Conservation (phyloP, 768 basidiomycete species). For the Lactarius trivialis region DNA sequence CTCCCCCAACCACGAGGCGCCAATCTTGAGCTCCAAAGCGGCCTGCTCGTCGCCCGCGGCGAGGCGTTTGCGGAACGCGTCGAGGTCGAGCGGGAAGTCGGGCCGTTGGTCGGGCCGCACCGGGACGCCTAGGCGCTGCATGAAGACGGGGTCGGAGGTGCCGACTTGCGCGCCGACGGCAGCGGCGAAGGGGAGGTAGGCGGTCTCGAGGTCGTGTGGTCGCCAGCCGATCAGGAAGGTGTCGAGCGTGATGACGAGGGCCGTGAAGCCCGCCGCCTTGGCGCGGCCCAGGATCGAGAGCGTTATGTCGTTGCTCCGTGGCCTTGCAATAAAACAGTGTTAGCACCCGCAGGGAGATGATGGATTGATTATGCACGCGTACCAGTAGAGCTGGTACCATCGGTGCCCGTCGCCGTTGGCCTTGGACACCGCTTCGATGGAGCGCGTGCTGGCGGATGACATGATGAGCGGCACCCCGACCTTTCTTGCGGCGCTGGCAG, state of each 20-base stretch:
- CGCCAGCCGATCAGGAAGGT: slow-evolving; percentile 71
- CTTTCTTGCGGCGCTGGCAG: slow-evolving; percentile 56
- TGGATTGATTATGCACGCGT: background rate
- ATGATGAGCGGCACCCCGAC: slow-evolving; percentile 65
- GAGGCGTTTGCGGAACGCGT: slow-evolving; percentile 37
- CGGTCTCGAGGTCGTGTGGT: slow-evolving; percentile 60
- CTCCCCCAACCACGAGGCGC: slow-evolving; percentile 57
- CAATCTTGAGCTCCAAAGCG: slow-evolving; percentile 39
- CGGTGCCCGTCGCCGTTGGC: slow-evolving; percentile 63
- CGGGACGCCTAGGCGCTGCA: slow-evolving; percentile 47
- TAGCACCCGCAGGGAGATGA: background rate
- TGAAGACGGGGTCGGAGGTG: slow-evolving; percentile 71
- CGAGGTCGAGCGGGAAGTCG: slow-evolving; percentile 55
- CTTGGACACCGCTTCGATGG: slow-evolving; percentile 70
- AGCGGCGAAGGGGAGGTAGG: slow-evolving; percentile 61
- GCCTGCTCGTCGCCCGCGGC: slow-evolving; percentile 43
- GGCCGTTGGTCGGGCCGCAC: slow-evolving; percentile 38
- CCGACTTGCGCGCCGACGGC: slow-evolving; percentile 64
- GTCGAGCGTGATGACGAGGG: slow-evolving; percentile 76
- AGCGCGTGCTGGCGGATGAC: slow-evolving; percentile 65
- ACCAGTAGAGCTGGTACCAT: slow-evolving; percentile 86
- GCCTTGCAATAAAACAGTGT: slow-evolving; percentile 44
- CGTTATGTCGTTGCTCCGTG: slow-evolving; percentile 50
- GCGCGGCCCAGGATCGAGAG: slow-evolving; percentile 60
- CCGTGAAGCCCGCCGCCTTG: slow-evolving; percentile 57